phyloP scores from a whole-genome alignment of 1,139 yeast genomes.

The Lodderomyces elongisporus region DNA sequence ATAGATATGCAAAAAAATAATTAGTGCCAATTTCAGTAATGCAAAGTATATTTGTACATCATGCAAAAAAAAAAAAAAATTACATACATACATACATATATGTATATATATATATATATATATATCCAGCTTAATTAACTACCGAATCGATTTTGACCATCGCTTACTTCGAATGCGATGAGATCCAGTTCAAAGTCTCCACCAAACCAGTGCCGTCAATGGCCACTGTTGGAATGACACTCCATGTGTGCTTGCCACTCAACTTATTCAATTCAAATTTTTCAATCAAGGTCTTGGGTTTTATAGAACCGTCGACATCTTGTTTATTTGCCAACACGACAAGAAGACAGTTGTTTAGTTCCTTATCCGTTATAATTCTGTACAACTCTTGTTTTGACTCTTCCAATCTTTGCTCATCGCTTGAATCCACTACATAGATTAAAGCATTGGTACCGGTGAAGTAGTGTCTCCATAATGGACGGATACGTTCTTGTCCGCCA shows the following conservation, averaged over 20 bases:
- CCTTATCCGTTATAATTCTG: slow-evolving; percentile 74
- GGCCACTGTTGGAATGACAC: slow-evolving; percentile 73
- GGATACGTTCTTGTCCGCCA: slow-evolving; percentile 88
- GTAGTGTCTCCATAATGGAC: slow-evolving; percentile 94
- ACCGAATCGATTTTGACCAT: too few relatives aligned
- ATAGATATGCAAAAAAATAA: too few relatives aligned
- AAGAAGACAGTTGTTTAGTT: slow-evolving; percentile 71
- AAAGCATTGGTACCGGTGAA: slow-evolving; percentile 93
- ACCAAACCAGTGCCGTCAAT: slow-evolving; percentile 70
- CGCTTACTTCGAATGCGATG: slow-evolving; percentile 48
- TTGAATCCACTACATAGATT: slow-evolving; percentile 84
- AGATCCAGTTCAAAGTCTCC: slow-evolving; percentile 72
- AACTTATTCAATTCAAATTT: slow-evolving; percentile 50
- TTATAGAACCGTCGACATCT: slow-evolving; percentile 61
- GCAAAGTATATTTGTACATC: too few relatives aligned
- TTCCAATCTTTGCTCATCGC: slow-evolving; percentile 65
- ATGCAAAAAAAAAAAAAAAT: too few relatives aligned
- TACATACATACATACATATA: too few relatives aligned
- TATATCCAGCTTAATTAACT: too few relatives aligned
- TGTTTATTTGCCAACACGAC: slow-evolving; percentile 90
- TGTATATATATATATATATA: too few relatives aligned
- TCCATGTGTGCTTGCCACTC: slow-evolving; percentile 61
- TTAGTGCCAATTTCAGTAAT: too few relatives aligned
- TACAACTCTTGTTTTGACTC: slow-evolving; percentile 76
- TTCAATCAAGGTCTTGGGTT: slow-evolving; percentile 63